These are phyloP conservation scores for Paecilomyces formosus DNA, from an alignment of 2,329 filamentous ascomycete species.

Conservation along the genomic window DNA sequence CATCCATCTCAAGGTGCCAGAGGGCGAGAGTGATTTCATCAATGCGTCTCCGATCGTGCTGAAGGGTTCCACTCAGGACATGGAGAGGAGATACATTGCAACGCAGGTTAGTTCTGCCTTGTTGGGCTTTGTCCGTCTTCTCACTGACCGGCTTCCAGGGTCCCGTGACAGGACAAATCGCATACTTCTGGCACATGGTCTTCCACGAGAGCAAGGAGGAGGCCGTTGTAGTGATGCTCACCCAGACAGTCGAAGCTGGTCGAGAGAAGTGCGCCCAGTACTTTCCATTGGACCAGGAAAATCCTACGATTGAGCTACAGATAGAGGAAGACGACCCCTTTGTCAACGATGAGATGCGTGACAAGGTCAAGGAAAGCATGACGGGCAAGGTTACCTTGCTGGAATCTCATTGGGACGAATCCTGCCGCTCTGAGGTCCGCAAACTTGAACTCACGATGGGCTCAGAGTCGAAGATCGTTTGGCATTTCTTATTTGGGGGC, in stretches of 20 bases:
- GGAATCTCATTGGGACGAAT: constrained; percentile 47
- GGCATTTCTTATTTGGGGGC: constrained; percentile 75
- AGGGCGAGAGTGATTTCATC: constrained; percentile 68
- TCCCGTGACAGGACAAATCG: constrained; percentile 66
- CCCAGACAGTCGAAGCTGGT: constrained; percentile 71
- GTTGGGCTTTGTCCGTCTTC: background rate
- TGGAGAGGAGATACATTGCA: constrained; percentile 65
- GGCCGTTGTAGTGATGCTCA: constrained; percentile 89
- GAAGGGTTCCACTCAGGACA: constrained; percentile 41
- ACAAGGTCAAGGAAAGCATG: constrained; percentile 58
- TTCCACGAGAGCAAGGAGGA: constrained; percentile 69
- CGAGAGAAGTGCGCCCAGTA: constrained; percentile 85
- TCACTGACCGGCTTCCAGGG: constrained; percentile 43
- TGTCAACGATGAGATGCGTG: constrained; percentile 52
- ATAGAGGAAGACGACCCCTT: constrained; percentile 28
- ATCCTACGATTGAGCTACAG: constrained; percentile 40
- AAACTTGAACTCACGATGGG: constrained; percentile 53
- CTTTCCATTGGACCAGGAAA: constrained; percentile 58
- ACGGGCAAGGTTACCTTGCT: constrained; percentile 60
- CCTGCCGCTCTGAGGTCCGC: constrained; percentile 60
- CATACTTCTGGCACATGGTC: constrained; percentile 94
- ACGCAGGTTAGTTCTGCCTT: constrained; percentile 54
- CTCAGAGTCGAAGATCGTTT: constrained; percentile 57
- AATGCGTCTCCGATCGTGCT: constrained; percentile 69
- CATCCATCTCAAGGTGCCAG: constrained; percentile 69